Conservation (phyloP, 2,329 filamentous ascomycete species). For the Proliferodiscus dingleyae region DNA sequence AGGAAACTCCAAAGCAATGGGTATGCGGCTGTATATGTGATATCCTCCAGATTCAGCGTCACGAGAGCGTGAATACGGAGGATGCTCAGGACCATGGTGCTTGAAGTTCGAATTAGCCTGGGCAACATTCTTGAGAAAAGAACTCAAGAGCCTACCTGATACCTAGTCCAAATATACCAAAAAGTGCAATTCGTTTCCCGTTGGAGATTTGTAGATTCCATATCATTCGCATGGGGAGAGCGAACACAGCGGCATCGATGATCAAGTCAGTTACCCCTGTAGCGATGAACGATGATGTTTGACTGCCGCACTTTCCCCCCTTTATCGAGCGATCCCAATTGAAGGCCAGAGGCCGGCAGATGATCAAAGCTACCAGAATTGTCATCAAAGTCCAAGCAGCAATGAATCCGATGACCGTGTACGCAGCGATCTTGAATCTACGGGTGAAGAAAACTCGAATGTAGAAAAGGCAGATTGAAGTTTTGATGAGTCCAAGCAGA, state of each 20-base stretch:
- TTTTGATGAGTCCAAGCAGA: slow-evolving; percentile 12
- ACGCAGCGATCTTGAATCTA: not conserved
- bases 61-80: slow-evolving; percentile 4
- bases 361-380: not conserved
- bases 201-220: slow-evolving; percentile 29
- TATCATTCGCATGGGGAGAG: slow-evolving; percentile 34
- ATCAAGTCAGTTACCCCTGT: slow-evolving; percentile 5
- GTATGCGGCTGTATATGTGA: slow-evolving; percentile 2
- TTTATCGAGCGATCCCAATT: slow-evolving; percentile 3
- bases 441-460: slow-evolving; percentile 6
- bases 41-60: not conserved
- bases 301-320: slow-evolving; percentile 3
- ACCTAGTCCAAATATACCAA: slow-evolving; percentile 6
- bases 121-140: not conserved
- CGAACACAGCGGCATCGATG: slow-evolving; percentile 26
- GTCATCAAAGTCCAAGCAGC: not conserved
- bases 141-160: slow-evolving; percentile 1
- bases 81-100: slow-evolving; percentile 4
- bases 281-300: slow-evolving; percentile 11
- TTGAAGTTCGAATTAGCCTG: not conserved
- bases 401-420: slow-evolving; percentile 2
- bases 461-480: slow-evolving; percentile 27
- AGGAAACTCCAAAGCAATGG: slow-evolving; percentile 8
- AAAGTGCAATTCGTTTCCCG: slow-evolving; percentile 3
- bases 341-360: slow-evolving; percentile 3